Conservation (phyloP, 2,329 filamentous ascomycete genomes). For the Colletotrichum karsti region DNA sequence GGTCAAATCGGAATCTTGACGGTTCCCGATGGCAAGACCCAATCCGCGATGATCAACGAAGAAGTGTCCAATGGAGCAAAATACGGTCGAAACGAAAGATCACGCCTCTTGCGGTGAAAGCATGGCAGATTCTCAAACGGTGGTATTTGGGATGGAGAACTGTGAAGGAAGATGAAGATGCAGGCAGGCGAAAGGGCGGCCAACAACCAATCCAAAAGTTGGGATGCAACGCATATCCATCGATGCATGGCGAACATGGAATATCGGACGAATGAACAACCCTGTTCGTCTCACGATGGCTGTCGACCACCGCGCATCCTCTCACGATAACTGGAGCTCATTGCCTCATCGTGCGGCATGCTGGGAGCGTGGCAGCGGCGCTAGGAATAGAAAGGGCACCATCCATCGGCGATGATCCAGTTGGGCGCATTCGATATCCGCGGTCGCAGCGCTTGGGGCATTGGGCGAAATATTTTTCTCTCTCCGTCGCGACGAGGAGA, state of each 20-base stretch:
- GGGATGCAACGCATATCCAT: constrained; percentile 15
- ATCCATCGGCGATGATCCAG: constrained; percentile 23
- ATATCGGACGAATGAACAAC: constrained; percentile 25
- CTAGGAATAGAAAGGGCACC: background rate
- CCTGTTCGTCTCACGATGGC: constrained; percentile 20
- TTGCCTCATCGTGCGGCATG: constrained; percentile 21
- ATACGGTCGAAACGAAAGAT: no score
- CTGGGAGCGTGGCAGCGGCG: constrained; percentile 20
- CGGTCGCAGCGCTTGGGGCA: constrained; percentile 9
- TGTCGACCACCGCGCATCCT: constrained; percentile 16
- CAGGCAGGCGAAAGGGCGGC: background rate
- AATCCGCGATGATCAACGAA: no score
- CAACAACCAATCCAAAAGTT: constrained; percentile 6
- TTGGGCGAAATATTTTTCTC: background rate
- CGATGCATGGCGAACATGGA: constrained; percentile 4
- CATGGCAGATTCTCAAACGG: background rate
- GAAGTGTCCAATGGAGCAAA: no score
- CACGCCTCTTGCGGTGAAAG: constrained; percentile 8
- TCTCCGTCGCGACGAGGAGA: background rate
- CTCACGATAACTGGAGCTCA: constrained; percentile 23
- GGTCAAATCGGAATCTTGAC: no score
- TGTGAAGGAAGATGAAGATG: background rate
- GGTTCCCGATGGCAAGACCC: no score
- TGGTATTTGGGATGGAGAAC: constrained; percentile 1
- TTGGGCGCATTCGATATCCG: constrained; percentile 8